A percentile compares a stretch with the other conserved stretches of the same genome.
Conservation (phyloP, 768 basidiomycete genomes). For the Termitomyces sp. region DNA sequence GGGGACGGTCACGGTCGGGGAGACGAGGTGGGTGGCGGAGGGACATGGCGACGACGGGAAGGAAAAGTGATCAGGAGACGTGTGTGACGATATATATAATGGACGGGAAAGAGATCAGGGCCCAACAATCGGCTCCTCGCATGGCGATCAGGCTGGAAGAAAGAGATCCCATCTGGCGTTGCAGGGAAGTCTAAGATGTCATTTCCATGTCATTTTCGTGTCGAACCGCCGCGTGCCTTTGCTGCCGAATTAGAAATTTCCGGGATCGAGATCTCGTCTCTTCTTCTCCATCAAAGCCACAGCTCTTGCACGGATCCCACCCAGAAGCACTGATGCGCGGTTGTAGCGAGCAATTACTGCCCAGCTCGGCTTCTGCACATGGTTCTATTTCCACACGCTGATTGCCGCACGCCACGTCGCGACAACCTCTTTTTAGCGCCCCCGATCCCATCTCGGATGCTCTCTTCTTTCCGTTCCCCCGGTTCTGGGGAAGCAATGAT, state of each 20-base stretch:
- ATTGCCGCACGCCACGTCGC: conserved; percentile 22
- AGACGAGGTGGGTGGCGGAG: conserved; percentile 43
- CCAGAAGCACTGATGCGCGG: conserved; percentile 5
- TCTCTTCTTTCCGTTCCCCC: neutral
- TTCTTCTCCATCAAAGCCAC: neutral
- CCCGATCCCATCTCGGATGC: conserved; percentile 29
- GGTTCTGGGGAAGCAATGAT: conserved; percentile 27
- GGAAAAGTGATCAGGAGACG: conserved; percentile 39
- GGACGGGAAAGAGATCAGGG: conserved; percentile 35
- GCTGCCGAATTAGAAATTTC: conserved; percentile 40
- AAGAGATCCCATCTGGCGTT: conserved; percentile 34
- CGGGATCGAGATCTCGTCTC: conserved; percentile 9
- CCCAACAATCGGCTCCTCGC: conserved; percentile 44
- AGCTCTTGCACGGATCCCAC: conserved; percentile 16
- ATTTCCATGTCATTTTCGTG: conserved; percentile 26
- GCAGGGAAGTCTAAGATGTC: conserved; percentile 35
- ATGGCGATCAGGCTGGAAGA: conserved; percentile 53
- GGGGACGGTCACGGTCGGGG: conserved; percentile 52
- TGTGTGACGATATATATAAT: conserved; percentile 56
- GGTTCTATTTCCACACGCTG: conserved; percentile 17
- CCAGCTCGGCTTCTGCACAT: neutral
- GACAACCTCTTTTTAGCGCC: conserved; percentile 9
- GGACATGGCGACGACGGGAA: conserved; percentile 44
- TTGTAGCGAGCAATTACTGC: neutral
- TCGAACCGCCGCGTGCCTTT: conserved; percentile 46